phyloP scores from a whole-genome alignment of 805 yeast genomes.

The Torulaspora maleeae region DNA sequence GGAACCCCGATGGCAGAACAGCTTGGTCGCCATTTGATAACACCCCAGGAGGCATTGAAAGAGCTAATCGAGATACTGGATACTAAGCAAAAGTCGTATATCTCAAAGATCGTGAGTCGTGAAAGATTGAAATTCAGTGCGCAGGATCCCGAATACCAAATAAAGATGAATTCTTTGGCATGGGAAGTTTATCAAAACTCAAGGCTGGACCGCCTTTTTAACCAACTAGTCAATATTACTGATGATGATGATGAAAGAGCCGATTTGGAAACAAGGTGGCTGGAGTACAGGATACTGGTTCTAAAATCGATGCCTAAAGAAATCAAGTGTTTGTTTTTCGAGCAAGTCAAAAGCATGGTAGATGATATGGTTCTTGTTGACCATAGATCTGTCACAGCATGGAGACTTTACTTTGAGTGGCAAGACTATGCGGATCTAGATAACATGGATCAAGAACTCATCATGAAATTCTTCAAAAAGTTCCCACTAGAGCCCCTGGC shows the following conservation, averaged over 20 bases:
- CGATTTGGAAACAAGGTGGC: conserved; percentile 51
- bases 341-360: conserved; percentile 50
- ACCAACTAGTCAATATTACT: conserved; percentile 50
- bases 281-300: conserved; percentile 53
- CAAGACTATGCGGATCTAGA: conserved; percentile 49
- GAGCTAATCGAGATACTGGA: conserved; percentile 42
- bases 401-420: conserved; percentile 76
- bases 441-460: conserved; percentile 43
- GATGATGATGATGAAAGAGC: conserved; percentile 60
- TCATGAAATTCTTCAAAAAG: conserved; percentile 48
- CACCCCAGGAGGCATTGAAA: conserved; percentile 43
- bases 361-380: conserved; percentile 70
- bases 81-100: conserved; percentile 39
- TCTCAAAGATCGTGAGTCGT: conserved; percentile 42
- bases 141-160: conserved; percentile 40
- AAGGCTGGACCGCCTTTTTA: conserved; percentile 50
- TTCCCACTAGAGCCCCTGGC: conserved; percentile 64
- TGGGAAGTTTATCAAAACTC: conserved; percentile 49
- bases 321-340: conserved; percentile 38
- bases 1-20: conserved; percentile 51
- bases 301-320: conserved; percentile 49
- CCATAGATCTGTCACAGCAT: conserved; percentile 57
- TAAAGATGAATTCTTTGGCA: conserved; percentile 37
- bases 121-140: conserved; percentile 49
- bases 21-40: conserved; percentile 45